A percentile compares a stretch with the other conserved stretches of the same genome.
phyloP scores from a whole-genome alignment of 345 rosid species.

The Aethionema arabicum region DNA sequence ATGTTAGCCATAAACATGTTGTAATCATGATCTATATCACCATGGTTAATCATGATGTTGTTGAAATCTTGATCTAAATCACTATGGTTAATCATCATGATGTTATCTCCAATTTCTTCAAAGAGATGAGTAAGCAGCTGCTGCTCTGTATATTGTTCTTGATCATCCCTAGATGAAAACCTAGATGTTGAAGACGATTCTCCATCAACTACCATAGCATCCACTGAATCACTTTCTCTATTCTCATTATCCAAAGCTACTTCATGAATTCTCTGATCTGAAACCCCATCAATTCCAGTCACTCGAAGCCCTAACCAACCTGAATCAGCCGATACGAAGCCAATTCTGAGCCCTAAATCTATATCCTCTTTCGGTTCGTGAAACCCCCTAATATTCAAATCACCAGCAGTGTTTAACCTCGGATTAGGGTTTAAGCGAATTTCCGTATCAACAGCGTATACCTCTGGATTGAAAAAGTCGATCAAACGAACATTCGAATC shows the following conservation, averaged over 20 bases:
- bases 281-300: slow-evolving; percentile 34
- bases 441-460: background rate
- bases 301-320: slow-evolving; percentile 26
- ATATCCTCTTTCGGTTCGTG: slow-evolving; percentile 16
- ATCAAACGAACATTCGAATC: slow-evolving; percentile 9
- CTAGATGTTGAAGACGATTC: slow-evolving; percentile 23
- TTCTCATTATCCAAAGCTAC: slow-evolving; percentile 19
- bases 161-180: slow-evolving; percentile 13
- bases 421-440: slow-evolving; percentile 1
- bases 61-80: slow-evolving; percentile 11
- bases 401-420: background rate
- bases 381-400: background rate
- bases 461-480: slow-evolving; percentile 30
- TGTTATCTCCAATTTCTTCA: slow-evolving; percentile 20
- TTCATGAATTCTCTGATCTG: slow-evolving; percentile 31
- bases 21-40: slow-evolving; percentile 11
- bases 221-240: slow-evolving; percentile 20
- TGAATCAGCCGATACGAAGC: slow-evolving; percentile 19
- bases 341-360: slow-evolving; percentile 32
- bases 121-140: slow-evolving; percentile 16
- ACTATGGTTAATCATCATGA: background rate
- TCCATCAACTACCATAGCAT: slow-evolving; percentile 23
- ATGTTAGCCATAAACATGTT: background rate
- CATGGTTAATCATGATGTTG: background rate
- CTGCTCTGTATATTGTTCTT: slow-evolving; percentile 32